Conservation (phyloP, 1,284 basidiomycete genomes). For the Bjerkandera adusta region DNA sequence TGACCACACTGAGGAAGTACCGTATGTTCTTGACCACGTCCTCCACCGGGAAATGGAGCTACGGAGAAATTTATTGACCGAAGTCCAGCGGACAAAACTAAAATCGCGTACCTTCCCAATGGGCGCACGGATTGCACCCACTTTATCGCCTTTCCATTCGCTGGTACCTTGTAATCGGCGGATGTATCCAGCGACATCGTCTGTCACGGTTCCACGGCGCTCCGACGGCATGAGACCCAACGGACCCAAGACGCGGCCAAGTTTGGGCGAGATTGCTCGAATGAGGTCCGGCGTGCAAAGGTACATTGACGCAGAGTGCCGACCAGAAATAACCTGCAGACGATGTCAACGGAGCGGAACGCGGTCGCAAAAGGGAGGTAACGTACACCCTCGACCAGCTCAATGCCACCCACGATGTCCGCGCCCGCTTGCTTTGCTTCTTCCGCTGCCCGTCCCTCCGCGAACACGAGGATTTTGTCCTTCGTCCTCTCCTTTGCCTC, state of each 20-base stretch:
- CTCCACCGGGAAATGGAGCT: conserved; percentile 74
- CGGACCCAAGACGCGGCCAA: conserved; percentile 91
- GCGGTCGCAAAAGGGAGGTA: not conserved
- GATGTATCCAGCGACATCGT: conserved; percentile 82
- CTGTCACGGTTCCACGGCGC: conserved; percentile 91
- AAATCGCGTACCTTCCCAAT: conserved; percentile 58
- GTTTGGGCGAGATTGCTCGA: conserved; percentile 72
- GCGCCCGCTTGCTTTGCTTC: conserved; percentile 83
- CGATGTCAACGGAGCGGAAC: conserved; percentile 8
- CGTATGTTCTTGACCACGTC: conserved; percentile 82
- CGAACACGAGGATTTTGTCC: conserved; percentile 84
- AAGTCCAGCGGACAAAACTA: not conserved
- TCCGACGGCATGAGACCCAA: conserved; percentile 95
- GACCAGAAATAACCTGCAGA: conserved; percentile 61
- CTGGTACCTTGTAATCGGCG: conserved; percentile 77
- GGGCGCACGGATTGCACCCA: conserved; percentile 81
- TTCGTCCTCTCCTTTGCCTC: conserved; percentile 73
- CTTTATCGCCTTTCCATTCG: conserved; percentile 92
- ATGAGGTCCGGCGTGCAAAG: conserved; percentile 84
- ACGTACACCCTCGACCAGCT: conserved; percentile 79
- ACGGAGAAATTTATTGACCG: not conserved
- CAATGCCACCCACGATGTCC: conserved; percentile 82
- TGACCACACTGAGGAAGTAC: conserved; percentile 78
- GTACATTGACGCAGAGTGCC: conserved; percentile 77
- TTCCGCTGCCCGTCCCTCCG: conserved; percentile 73